Conservation (phyloP, 306 rosid genomes). For the Lathyrus sativus region DNA sequence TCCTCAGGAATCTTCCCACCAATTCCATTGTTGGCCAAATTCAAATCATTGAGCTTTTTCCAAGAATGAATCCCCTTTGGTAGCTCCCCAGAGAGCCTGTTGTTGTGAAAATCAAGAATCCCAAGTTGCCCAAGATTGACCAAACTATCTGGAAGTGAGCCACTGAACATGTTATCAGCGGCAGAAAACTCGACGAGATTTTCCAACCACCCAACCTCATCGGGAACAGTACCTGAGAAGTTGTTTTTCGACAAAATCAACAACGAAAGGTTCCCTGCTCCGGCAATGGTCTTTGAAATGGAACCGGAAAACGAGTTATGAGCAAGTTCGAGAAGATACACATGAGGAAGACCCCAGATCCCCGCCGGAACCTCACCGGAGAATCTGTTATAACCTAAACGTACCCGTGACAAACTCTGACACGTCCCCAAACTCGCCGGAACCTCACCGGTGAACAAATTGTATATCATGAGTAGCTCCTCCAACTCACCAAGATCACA, state of each 20-base stretch:
- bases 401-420: slow-evolving; percentile 60
- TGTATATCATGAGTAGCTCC: slow-evolving; percentile 66
- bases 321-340: slow-evolving; percentile 64
- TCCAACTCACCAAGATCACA: slow-evolving; percentile 63
- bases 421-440: slow-evolving; percentile 75
- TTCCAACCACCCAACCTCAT: slow-evolving; percentile 74
- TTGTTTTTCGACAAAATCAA: slow-evolving; percentile 64
- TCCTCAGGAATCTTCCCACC: slow-evolving; percentile 70
- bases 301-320: slow-evolving; percentile 71
- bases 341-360: slow-evolving; percentile 80
- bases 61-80: slow-evolving; percentile 49
- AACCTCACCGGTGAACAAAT: slow-evolving; percentile 66
- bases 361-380: slow-evolving; percentile 83
- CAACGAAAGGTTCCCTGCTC: slow-evolving; percentile 61
- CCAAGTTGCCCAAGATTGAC: slow-evolving; percentile 66
- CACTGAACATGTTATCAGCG: slow-evolving; percentile 52
- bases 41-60: slow-evolving; percentile 77
- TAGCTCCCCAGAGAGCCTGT: slow-evolving; percentile 69
- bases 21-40: slow-evolving; percentile 64
- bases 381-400: slow-evolving; percentile 60
- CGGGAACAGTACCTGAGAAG: slow-evolving; percentile 71
- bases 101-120: slow-evolving; percentile 68
- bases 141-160: slow-evolving; percentile 60
- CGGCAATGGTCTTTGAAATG: slow-evolving; percentile 66
- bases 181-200: slow-evolving; percentile 64